Conservation (phyloP, 495 filamentous ascomycete genomes). For the Talaromyces borbonicus region DNA sequence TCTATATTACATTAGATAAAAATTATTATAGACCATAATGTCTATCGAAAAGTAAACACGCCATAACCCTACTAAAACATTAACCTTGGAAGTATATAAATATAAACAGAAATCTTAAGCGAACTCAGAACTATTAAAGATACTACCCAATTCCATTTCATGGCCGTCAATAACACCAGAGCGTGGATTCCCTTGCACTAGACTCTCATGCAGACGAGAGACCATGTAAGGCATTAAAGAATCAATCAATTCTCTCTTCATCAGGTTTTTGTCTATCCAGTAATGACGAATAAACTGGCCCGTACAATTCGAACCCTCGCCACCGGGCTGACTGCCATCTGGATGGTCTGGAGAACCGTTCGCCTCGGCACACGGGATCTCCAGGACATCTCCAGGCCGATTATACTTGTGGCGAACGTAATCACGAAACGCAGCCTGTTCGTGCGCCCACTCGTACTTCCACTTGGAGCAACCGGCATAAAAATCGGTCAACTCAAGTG, state of each 20-base stretch:
- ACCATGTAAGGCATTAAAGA: conserved; percentile 11
- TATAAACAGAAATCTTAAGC: too few relatives aligned
- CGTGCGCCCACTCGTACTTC: conserved; percentile 24
- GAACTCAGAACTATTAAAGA: neutral
- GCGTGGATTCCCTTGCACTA: neutral
- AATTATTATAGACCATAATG: too few relatives aligned
- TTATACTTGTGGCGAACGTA: conserved; percentile 25
- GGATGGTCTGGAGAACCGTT: conserved; percentile 16
- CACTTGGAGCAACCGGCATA: conserved; percentile 22
- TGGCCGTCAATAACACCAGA: neutral
- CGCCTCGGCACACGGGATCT: conserved; percentile 26
- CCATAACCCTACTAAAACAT: too few relatives aligned
- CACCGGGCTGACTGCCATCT: conserved; percentile 1
- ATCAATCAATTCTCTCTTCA: conserved; percentile 8
- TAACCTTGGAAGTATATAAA: too few relatives aligned
- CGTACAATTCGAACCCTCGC: conserved; percentile 7
- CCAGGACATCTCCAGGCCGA: conserved; percentile 23
- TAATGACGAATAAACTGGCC: conserved; percentile 14
- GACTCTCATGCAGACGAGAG: conserved; percentile 8
- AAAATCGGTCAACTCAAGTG: conserved; percentile 11
- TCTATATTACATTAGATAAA: too few relatives aligned
- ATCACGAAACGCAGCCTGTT: conserved; percentile 28
- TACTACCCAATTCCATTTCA: neutral
- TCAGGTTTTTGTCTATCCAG: conserved; percentile 10
- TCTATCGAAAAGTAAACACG: too few relatives aligned